phyloP scores from a whole-genome alignment of 108 stramenopile genomes.

The Cyclotella cryptica region DNA sequence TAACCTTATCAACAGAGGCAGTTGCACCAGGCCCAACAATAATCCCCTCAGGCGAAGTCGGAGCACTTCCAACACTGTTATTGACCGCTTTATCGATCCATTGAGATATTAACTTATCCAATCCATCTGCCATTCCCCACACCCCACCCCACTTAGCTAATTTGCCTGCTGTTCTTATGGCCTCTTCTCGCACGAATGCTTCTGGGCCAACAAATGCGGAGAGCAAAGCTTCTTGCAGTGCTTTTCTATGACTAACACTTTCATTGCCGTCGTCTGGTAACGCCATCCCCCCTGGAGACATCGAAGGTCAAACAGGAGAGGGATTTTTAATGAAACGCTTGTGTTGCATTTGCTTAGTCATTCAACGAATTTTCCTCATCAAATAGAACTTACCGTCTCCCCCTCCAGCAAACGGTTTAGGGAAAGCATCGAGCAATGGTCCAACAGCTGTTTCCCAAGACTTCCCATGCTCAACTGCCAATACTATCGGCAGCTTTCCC shows the following conservation, averaged over 20 bases:
- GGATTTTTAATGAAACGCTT: not conserved
- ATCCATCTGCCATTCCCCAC: constrained; percentile 38
- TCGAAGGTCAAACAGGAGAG: not conserved
- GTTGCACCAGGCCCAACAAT: constrained; percentile 40
- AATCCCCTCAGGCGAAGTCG: constrained; percentile 34
- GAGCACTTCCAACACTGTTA: not conserved
- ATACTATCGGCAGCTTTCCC: constrained; percentile 55
- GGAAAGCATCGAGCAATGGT: constrained; percentile 50
- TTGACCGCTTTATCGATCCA: constrained; percentile 31
- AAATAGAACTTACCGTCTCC: constrained; percentile 30
- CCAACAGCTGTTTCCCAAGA: constrained; percentile 54
- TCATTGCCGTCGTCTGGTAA: constrained; percentile 43
- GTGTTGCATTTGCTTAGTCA: not conserved
- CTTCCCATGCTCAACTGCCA: constrained; percentile 62
- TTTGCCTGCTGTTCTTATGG: constrained; percentile 43
- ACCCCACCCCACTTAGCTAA: constrained; percentile 53
- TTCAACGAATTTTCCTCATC: not conserved
- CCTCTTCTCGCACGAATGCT: constrained; percentile 31
- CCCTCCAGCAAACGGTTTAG: constrained; percentile 45
- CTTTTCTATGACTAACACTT: constrained; percentile 30
- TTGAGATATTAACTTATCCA: constrained; percentile 40
- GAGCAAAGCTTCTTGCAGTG: constrained; percentile 40
- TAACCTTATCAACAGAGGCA: constrained; percentile 17
- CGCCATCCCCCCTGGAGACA: constrained; percentile 38
- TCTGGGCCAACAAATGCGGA: constrained; percentile 28